Evolutionary conservation across 192 early-diverging fungal genomes (phyloP).

Genomic region (Glomus cerebriforme): DNA sequence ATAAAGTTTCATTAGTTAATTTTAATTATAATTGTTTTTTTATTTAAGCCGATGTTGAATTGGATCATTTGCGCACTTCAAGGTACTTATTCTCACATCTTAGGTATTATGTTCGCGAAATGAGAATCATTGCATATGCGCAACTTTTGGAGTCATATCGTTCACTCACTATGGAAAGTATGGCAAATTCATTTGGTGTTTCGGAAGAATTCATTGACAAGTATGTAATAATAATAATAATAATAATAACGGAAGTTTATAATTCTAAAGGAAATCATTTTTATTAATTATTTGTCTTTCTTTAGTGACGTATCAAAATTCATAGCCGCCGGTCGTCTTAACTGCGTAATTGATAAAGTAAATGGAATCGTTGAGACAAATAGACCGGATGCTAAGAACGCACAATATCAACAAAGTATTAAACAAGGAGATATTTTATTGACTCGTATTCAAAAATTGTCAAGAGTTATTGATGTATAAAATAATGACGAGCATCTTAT

Average conservation of each 20-base stretch:
- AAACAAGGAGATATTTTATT: constrained; percentile 96
- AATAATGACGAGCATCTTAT: neutral
- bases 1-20: neutral
- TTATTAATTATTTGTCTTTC: neutral
- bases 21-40: neutral
- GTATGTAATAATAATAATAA: constrained; percentile 46
- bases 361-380: constrained; percentile 97
- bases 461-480: constrained; percentile 89
- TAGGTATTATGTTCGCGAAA: constrained; percentile 94
- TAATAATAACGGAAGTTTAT: neutral
- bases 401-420: constrained; percentile 94
- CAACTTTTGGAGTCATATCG: constrained; percentile 96
- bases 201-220: constrained; percentile 92
- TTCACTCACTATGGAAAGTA: constrained; percentile 90
- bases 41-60: constrained; percentile 74
- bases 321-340: constrained; percentile 93
- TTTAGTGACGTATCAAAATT: constrained; percentile 88
- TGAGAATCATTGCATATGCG: constrained; percentile 96
- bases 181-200: constrained; percentile 97
- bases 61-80: constrained; percentile 67
- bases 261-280: neutral
- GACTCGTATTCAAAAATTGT: constrained; percentile 95
- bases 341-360: constrained; percentile 99
- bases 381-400: constrained; percentile 97
- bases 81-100: constrained; percentile 86